phyloP scores from a whole-genome alignment of 345 rosid species.

The Leavenworthia alabamica region DNA sequence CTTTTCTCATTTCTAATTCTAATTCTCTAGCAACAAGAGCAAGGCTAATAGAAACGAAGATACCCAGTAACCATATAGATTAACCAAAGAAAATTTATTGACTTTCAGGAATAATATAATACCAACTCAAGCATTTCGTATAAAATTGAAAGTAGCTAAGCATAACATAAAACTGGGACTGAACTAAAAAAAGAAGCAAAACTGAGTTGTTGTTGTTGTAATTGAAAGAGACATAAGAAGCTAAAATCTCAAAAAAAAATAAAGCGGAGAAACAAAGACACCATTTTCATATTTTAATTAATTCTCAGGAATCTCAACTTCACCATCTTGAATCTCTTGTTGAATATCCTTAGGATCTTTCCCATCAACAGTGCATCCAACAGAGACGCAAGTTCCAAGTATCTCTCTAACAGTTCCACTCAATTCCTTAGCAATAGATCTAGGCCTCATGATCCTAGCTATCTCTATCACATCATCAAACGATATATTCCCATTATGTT shows the following conservation, averaged over 20 bases:
- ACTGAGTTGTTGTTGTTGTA: not conserved
- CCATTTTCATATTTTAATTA: constrained; percentile 22
- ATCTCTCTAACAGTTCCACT: constrained; percentile 67
- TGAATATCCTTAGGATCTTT: constrained; percentile 64
- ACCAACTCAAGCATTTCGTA: not conserved
- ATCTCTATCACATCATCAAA: constrained; percentile 74
- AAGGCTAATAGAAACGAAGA: not conserved
- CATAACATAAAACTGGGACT: not conserved
- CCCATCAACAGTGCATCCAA: constrained; percentile 71
- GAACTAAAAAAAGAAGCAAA: not conserved
- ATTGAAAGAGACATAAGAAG: not conserved
- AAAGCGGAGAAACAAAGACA: not conserved
- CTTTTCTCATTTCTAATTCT: not conserved
- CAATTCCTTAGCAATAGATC: constrained; percentile 65
- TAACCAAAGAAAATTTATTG: not conserved
- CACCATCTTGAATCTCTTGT: constrained; percentile 59
- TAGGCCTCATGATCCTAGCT: constrained; percentile 58
- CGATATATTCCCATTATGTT: constrained; percentile 54
- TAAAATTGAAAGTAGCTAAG: not conserved
- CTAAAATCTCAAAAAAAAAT: constrained; percentile 19
- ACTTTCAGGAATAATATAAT: not conserved
- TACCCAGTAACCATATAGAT: not conserved
- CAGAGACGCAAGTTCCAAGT: constrained; percentile 66
- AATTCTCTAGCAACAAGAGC: not conserved
- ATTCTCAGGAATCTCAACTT: constrained; percentile 49